phyloP scores from a whole-genome alignment of 2,329 filamentous ascomycete genomes.

The Microdochium bolleyi region DNA sequence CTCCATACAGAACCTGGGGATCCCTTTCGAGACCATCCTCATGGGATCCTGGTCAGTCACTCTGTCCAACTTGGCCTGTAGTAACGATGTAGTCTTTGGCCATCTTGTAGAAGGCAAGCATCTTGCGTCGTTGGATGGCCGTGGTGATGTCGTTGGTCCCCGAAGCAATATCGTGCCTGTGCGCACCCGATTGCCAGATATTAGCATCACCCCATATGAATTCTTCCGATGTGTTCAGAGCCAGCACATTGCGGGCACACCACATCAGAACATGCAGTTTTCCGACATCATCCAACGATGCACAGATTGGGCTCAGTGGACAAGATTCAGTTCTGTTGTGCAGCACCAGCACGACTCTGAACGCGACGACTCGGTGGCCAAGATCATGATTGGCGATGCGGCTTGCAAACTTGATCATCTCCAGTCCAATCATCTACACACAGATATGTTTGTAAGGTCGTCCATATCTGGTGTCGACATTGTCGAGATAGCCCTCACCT shows the following conservation, averaged over 20 bases:
- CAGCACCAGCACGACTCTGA: slow-evolving; percentile 39
- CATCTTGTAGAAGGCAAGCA: slow-evolving; percentile 42
- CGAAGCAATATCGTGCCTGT: slow-evolving; percentile 39
- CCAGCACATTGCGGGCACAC: slow-evolving; percentile 37
- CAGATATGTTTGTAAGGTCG: slow-evolving; percentile 38
- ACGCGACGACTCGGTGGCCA: slow-evolving; percentile 23
- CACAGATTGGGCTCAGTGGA: slow-evolving; percentile 45
- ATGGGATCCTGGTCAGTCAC: slow-evolving; percentile 51
- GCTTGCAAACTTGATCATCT: slow-evolving; percentile 34
- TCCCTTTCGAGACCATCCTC: slow-evolving; percentile 43
- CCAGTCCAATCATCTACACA: slow-evolving; percentile 30
- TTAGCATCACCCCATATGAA: slow-evolving; percentile 35
- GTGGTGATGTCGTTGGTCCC: slow-evolving; percentile 49
- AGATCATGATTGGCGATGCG: slow-evolving; percentile 35
- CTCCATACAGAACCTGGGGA: slow-evolving; percentile 31
- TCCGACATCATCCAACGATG: slow-evolving; percentile 44
- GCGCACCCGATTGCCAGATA: slow-evolving; percentile 35
- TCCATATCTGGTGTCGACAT: slow-evolving; percentile 24
- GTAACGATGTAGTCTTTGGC: slow-evolving; percentile 47
- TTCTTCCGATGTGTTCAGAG: slow-evolving; percentile 39
- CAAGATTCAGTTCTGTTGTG: slow-evolving; percentile 45
- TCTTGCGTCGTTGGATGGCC: slow-evolving; percentile 27
- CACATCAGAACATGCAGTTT: slow-evolving; percentile 42
- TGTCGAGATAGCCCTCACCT: slow-evolving; percentile 35
- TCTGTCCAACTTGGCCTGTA: slow-evolving; percentile 39